Percentiles rank a stretch among this genome's conserved stretches.
These are phyloP conservation scores for Abrus precatorius DNA, from an alignment of 306 rosid species.

Conservation along the genomic window DNA sequence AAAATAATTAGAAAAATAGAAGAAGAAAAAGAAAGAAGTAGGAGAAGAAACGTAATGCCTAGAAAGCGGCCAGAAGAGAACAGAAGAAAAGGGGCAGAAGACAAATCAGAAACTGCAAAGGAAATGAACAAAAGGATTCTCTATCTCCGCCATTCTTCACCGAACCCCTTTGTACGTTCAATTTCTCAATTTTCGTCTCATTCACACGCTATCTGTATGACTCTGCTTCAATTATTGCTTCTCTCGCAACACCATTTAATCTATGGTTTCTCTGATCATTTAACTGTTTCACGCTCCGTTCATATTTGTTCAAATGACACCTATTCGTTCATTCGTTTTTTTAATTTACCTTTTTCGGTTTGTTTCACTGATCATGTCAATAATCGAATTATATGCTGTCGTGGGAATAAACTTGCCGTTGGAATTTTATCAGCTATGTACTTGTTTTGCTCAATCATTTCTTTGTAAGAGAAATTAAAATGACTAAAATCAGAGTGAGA, in stretches of 20 bases:
- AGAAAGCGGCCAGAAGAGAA: not conserved
- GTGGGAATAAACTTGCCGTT: constrained; percentile 8
- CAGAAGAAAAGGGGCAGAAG: constrained; percentile 14
- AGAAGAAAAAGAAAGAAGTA: not conserved
- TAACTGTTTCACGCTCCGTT: not conserved
- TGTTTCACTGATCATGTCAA: not conserved
- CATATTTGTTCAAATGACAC: not conserved
- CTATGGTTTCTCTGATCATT: not conserved
- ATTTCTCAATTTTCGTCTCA: not conserved
- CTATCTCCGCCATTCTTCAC: constrained; percentile 19
- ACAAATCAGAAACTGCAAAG: not conserved
- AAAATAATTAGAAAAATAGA: not conserved
- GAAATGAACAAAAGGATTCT: constrained; percentile 22
- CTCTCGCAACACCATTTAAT: not conserved
- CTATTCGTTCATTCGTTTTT: not conserved
- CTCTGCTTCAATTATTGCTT: not conserved
- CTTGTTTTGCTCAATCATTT: constrained; percentile 23
- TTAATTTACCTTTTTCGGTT: not conserved
- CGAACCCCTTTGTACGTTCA: constrained; percentile 28
- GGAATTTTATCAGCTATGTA: constrained; percentile 3
- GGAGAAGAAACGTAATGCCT: not conserved
- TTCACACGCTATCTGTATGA: not conserved
- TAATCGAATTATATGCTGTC: not conserved
- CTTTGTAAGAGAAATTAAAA: not conserved
- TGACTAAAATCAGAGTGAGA: constrained; percentile 3